Conservation (phyloP, 2,329 filamentous ascomycete species). For the Amesomyces nigricolor region DNA sequence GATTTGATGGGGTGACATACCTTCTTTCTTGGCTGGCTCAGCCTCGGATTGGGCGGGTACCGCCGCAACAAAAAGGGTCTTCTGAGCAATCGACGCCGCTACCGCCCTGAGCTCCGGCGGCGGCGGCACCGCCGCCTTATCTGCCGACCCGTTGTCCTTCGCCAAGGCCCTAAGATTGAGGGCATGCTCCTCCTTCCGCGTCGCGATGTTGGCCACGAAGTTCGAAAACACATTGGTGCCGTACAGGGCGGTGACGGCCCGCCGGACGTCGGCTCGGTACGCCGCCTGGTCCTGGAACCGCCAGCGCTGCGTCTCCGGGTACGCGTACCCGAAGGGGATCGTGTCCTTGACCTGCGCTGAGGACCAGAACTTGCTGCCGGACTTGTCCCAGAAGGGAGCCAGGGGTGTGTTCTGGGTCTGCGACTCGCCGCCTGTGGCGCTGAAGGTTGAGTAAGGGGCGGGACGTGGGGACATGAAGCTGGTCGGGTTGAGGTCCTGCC, state of each 20-base stretch:
- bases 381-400: conserved; percentile 30
- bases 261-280: conserved; percentile 23
- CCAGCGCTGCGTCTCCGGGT: conserved; percentile 28
- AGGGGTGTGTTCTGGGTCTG: conserved; percentile 23
- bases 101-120: too few species aligned
- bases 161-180: background rate
- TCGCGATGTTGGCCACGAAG: conserved; percentile 18
- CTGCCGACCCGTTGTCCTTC: background rate
- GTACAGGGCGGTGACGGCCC: conserved; percentile 20
- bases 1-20: background rate
- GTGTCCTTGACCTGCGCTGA: conserved; percentile 27
- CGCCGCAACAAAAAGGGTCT: background rate
- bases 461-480: conserved; percentile 31
- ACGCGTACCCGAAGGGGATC: conserved; percentile 27
- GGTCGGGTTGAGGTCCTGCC: conserved; percentile 40
- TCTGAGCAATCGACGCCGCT: background rate
- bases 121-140: background rate
- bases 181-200: conserved; percentile 10
- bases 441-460: conserved; percentile 29
- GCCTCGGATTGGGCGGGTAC: background rate
- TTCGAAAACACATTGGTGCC: conserved; percentile 23
- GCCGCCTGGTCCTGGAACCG: conserved; percentile 16
- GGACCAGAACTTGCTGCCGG: conserved; percentile 28
- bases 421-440: conserved; percentile 15
- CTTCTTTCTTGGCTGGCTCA: background rate